These are phyloP conservation scores for Nematodospora valgi DNA, from an alignment of 805 yeast genomes.

Conservation along the genomic window DNA sequence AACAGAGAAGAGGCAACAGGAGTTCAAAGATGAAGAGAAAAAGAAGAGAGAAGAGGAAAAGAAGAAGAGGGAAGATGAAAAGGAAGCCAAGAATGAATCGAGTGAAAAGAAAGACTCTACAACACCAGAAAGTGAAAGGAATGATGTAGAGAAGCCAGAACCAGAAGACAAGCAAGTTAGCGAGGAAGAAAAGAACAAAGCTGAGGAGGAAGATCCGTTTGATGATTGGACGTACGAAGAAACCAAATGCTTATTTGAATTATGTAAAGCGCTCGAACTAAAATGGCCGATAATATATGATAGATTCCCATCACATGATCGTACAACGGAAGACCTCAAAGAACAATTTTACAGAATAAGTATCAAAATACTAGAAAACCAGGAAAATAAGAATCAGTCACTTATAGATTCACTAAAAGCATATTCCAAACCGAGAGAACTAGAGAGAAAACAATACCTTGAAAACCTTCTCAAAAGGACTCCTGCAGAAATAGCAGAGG, in stretches of 20 bases:
- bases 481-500: constrained; percentile 98
- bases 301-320: constrained; percentile 36
- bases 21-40: constrained; percentile 11
- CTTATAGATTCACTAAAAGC: constrained; percentile 59
- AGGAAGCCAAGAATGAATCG: constrained; percentile 12
- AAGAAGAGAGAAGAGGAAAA: constrained; percentile 7
- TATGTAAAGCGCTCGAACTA: constrained; percentile 59
- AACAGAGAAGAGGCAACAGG: constrained; percentile 12
- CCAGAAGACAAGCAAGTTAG: constrained; percentile 11
- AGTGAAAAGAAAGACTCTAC: constrained; percentile 25
- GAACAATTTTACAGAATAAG: constrained; percentile 75
- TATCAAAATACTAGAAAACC: constrained; percentile 45
- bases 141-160: constrained; percentile 11
- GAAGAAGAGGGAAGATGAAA: constrained; percentile 9
- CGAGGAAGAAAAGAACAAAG: neutral
- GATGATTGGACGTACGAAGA: constrained; percentile 74
- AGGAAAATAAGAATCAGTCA: constrained; percentile 37
- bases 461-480: constrained; percentile 74
- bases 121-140: constrained; percentile 3
- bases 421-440: constrained; percentile 68
- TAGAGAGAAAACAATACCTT: constrained; percentile 76
- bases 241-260: constrained; percentile 71
- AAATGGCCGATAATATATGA: constrained; percentile 69
- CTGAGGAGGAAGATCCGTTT: constrained; percentile 3
- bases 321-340: constrained; percentile 77